Percentiles rank a stretch among this genome's conserved stretches.
phyloP scores from a whole-genome alignment of 495 filamentous ascomycete genomes.

The Evansstolkia leycettana region DNA sequence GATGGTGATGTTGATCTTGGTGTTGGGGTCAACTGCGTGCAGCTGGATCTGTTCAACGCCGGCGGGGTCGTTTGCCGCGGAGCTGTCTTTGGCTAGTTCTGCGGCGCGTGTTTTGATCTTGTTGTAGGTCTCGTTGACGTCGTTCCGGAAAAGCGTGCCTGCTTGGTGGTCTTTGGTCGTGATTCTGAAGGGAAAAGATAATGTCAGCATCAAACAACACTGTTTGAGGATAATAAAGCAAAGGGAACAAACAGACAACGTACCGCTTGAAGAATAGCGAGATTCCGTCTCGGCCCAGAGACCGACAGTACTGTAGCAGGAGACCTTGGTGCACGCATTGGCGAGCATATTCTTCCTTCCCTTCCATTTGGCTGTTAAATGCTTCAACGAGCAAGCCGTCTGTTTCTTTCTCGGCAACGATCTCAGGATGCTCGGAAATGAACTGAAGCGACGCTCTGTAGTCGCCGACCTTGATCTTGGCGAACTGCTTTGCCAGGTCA shows the following conservation, averaged over 20 bases:
- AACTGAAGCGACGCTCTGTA: conserved; percentile 64
- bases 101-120: conserved; percentile 65
- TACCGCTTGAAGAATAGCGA: conserved; percentile 85
- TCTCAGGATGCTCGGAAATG: conserved; percentile 58
- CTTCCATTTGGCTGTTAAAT: conserved; percentile 72
- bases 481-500: conserved; percentile 63
- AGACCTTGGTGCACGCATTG: conserved; percentile 92
- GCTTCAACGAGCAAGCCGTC: conserved; percentile 85
- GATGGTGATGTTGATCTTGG: conserved; percentile 80
- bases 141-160: conserved; percentile 80
- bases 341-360: conserved; percentile 61
- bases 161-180: conserved; percentile 88
- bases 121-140: conserved; percentile 76
- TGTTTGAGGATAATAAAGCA: conserved; percentile 6
- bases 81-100: conserved; percentile 59
- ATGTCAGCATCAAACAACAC: conserved; percentile 1
- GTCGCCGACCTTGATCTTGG: conserved; percentile 61
- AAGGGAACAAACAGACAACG: neutral
- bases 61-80: conserved; percentile 49
- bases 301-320: conserved; percentile 86
- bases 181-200: conserved; percentile 46
- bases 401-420: conserved; percentile 78
- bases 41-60: conserved; percentile 96
- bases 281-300: conserved; percentile 78
- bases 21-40: conserved; percentile 89